Evolutionary conservation across 108 stramenopile genomes (phyloP), one percentile per base, ranked within the genome.

Genomic region (Discostella stelligeroides): DNA sequence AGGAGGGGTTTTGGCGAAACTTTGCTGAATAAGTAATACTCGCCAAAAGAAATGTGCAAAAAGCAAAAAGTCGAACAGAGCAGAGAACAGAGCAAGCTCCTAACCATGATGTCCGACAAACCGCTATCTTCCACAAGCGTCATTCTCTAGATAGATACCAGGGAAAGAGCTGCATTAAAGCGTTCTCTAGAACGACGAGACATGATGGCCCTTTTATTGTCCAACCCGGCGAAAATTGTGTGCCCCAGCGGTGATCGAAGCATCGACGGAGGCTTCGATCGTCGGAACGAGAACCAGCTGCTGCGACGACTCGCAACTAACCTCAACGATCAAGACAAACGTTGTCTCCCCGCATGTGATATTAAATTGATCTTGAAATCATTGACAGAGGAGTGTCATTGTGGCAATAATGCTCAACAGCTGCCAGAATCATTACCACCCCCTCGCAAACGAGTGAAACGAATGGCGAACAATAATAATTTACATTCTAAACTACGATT

Each of bases 401-500:
- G 66, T 41, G 57, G 7, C 13, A n/a, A 13, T n/a, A 45, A 37
- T 9, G 17, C 27, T 54, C 12, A 25, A 5, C 53, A 37, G 15
- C 11, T 12, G 21, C 7, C 24, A 27, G 51, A 24, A 24, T 34
- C 34, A 34, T 34, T 34, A 34, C 51, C 11, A 53, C 29, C 38
- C 17, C 57, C 57, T 34, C 75, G 45, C 25, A 76, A 76, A 45
- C 56, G 61, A 42, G 41, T 43, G 29, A 61, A 45, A 59, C 10
- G 53, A 29, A 29, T 8, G 58, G 4, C 46, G 29, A 29, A 29
- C 55, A 64, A 64, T 55, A 76, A 76, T 37, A 61, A 69, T 69
- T 55, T 43, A 15, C 68, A 76, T 64, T 51, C 68, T 7, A 69
- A 69, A 59, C 68, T 76, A 41, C 45, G 60, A 11, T 69, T 64